Base-by-base conservation (phyloP, 495 filamentous ascomycete species). In the Daldinia bambusicola region DNA sequence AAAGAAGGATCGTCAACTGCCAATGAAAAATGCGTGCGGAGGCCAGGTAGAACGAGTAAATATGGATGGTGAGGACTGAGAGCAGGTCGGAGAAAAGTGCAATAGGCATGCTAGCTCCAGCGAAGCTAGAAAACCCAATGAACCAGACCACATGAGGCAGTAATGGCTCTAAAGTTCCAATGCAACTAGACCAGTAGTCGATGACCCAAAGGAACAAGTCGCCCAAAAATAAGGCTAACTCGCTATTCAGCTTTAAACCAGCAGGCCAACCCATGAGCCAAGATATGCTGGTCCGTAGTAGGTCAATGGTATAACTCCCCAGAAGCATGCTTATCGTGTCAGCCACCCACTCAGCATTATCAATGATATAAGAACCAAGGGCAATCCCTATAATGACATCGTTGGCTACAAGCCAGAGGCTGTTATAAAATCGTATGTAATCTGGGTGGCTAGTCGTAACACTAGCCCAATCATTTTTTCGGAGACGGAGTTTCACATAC, bases 401-500 rank as follows among this genome's bases (percentile, higher is more conserved):
- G 78, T 99, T 99, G 20, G 94, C 93, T 16, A 99, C 95, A 22
- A 99, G 92, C 95, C 95, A 99, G 18, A 99, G 83, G 72, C 94
- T 97, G 81, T 98, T 98, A 79, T 97, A 99, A 79, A 99, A 99
- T 40, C 95, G 92, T 71, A 99, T 99, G 76, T 99, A 99, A 78
- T 98, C 95, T 4, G 96, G 93, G 79, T 99, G 95, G 67, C 91
- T 97, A 57, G 91, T 96, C 0, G 93, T 97, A 37, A 97, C 89
- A 78, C 95, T 98, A 71, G 93, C 92, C 95, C 96, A 98, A 67
- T 97, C 94, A 55, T 91, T 89, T 72, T 94, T 97, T 48, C 95
- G 85, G 67, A 92, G 88, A 10, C 94, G 91, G 26, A 99, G 80
- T 13, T 94, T 98, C 58, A 95, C 82, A 76, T 99, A 98, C 77